Conservation (phyloP, 2,329 filamentous ascomycete species). For the Neonectria coccinea region DNA sequence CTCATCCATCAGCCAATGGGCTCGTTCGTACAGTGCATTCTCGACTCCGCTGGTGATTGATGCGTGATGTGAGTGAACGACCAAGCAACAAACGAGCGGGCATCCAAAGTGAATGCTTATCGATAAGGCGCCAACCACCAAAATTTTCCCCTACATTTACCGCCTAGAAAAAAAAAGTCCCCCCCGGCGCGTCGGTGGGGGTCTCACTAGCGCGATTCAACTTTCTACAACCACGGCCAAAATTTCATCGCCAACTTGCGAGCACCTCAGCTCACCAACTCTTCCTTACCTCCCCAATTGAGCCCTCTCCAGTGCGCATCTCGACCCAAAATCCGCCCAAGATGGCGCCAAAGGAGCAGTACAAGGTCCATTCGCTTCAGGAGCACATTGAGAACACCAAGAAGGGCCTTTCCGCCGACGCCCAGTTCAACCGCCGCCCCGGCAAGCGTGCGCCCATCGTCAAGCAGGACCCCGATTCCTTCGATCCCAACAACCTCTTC, state of each 20-base stretch:
- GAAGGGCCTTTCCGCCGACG: slow-evolving; percentile 50
- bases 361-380: slow-evolving; percentile 52
- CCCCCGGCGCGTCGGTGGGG: slow-evolving; percentile 28
- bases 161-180: slow-evolving; percentile 25
- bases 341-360: slow-evolving; percentile 54
- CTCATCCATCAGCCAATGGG: background rate
- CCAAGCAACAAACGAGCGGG: too few species aligned
- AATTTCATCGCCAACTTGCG: slow-evolving; percentile 43
- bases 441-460: slow-evolving; percentile 43
- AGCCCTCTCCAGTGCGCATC: slow-evolving; percentile 34
- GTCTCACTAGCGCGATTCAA: slow-evolving; percentile 26
- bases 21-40: background rate
- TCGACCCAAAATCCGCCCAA: slow-evolving; percentile 34
- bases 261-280: slow-evolving; percentile 35
- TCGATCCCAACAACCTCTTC: slow-evolving; percentile 46
- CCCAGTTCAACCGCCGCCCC: slow-evolving; percentile 49
- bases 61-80: slow-evolving; percentile 6
- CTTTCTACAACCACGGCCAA: slow-evolving; percentile 35
- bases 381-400: slow-evolving; percentile 55
- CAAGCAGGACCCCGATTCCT: slow-evolving; percentile 47
- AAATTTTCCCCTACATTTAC: slow-evolving; percentile 23
- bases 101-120: slow-evolving; percentile 25
- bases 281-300: slow-evolving; percentile 37
- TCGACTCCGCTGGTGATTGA: background rate
- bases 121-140: slow-evolving; percentile 35